Conservation (phyloP, 129 eudicot species). For the Mikania micrantha region DNA sequence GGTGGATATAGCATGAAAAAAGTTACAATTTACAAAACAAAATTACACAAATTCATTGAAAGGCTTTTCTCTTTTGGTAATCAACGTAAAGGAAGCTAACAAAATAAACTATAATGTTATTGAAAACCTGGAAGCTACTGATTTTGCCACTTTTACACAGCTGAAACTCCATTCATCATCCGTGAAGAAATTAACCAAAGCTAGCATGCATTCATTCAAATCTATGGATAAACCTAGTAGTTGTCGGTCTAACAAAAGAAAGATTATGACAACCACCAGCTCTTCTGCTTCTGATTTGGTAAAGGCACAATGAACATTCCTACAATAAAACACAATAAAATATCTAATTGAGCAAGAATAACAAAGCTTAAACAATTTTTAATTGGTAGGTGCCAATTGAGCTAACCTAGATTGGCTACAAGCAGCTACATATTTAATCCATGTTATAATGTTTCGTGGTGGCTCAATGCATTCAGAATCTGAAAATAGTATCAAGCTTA, state of each 20-base stretch:
- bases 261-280: constrained; percentile 32
- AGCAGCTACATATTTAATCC: constrained; percentile 63
- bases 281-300: constrained; percentile 68
- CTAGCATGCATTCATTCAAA: constrained; percentile 46
- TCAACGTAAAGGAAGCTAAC: not conserved
- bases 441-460: constrained; percentile 70
- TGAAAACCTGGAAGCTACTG: constrained; percentile 63
- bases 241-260: constrained; percentile 59
- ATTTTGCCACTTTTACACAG: constrained; percentile 47
- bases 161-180: constrained; percentile 65
- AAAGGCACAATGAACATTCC: constrained; percentile 42
- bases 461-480: constrained; percentile 45
- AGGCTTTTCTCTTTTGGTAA: not conserved
- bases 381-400: not conserved
- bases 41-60: not conserved
- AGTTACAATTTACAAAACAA: too few relatives aligned
- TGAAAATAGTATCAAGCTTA: constrained; percentile 17
- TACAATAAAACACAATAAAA: constrained; percentile 21
- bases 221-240: constrained; percentile 52
- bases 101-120: constrained; percentile 5
- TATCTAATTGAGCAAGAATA: not conserved
- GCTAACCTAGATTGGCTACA: constrained; percentile 66
- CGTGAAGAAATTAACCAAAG: constrained; percentile 49
- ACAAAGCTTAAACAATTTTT: not conserved
- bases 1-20: not conserved